phyloP scores from a whole-genome alignment of 73 alveolate species.

The Tetrahymena borealis region DNA sequence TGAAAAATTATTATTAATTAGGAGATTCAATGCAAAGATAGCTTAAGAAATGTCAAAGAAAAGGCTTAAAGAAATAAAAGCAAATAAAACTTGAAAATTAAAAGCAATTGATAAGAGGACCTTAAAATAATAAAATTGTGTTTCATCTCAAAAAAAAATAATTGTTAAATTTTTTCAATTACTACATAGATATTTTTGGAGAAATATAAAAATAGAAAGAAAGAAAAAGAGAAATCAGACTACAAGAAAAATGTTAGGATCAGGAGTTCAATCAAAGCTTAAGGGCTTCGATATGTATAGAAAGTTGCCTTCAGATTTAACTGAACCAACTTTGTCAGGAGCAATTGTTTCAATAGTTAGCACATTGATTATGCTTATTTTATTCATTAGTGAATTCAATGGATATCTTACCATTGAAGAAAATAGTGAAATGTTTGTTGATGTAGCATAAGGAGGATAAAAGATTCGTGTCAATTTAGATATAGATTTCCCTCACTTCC shows the following conservation, averaged over 20 bases:
- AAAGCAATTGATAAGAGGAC: too few relatives aligned
- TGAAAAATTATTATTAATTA: too few relatives aligned
- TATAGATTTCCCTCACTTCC: slow-evolving; percentile 78
- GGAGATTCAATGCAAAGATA: too few relatives aligned
- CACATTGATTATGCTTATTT: slow-evolving; percentile 61
- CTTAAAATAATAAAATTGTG: too few relatives aligned
- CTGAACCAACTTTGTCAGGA: slow-evolving; percentile 91
- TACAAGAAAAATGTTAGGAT: background rate
- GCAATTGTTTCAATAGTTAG: slow-evolving; percentile 89
- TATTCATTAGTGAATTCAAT: slow-evolving; percentile 81
- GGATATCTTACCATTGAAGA: slow-evolving; percentile 61
- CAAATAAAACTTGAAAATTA: too few relatives aligned
- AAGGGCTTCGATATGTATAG: slow-evolving; percentile 49
- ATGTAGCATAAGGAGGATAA: slow-evolving; percentile 72
- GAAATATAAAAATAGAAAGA: too few relatives aligned
- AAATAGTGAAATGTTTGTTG: slow-evolving; percentile 77
- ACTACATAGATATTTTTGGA: too few relatives aligned
- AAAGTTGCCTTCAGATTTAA: slow-evolving; percentile 78
- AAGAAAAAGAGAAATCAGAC: too few relatives aligned
- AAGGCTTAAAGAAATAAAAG: too few relatives aligned
- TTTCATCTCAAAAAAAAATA: too few relatives aligned
- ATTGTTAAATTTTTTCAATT: too few relatives aligned
- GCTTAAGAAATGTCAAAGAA: too few relatives aligned
- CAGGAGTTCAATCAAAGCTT: slow-evolving; percentile 42
- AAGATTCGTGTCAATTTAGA: slow-evolving; percentile 82